Evolutionary conservation across 2,329 filamentous ascomycete genomes (phyloP), one percentile per base, ranked within the genome.

Genomic region (Penicillium aurantiogriseum): DNA sequence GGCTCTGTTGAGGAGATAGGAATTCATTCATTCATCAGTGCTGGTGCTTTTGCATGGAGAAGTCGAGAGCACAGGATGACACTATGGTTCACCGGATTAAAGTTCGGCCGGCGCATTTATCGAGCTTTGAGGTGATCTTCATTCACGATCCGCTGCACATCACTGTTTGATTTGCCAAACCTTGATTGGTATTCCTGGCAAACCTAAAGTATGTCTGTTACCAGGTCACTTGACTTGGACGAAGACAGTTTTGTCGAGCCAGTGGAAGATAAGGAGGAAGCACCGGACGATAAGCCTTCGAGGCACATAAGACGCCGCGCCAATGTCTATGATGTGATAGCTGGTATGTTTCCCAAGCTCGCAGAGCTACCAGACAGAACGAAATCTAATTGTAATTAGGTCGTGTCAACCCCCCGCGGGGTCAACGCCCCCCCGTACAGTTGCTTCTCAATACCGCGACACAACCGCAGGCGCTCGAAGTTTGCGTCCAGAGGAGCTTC

Each of bases 1-100:
- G 72, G 89, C 87, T 77, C 91, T 87, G 72, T 90, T 86, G 74
- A 94, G 81, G 60, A 95, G 80, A 73, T 88, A 86, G 71, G 85
- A 80, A 85, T 89, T 88, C 87, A 91, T 93, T 80, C 85, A 88
- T 87, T 59, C 59, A 63, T 65, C 29, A 52, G 54, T 13, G 51
- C 42, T 48, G 27, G n/a, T 47, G 45, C 21, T n/a, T 13, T 47
- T 29, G 36, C 39, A 39, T 29, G 23, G 42, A 25, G 19, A 51
- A 27, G 35, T 47, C 31, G 47, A 39, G 23, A 44, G 31, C 40
- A 40, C 39, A 23, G 36, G 35, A 60, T 75, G 52, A 74, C 40
- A 42, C 21, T 36, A 38, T 53, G 31, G 79, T 50, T 58, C 52
- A 56, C 58, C 67, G 66, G 66, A 65, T 52, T 57, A 68, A 68